These are phyloP conservation scores for Candolleomyces eurysporus DNA, from an alignment of 768 basidiomycete species.

Conservation along the genomic window DNA sequence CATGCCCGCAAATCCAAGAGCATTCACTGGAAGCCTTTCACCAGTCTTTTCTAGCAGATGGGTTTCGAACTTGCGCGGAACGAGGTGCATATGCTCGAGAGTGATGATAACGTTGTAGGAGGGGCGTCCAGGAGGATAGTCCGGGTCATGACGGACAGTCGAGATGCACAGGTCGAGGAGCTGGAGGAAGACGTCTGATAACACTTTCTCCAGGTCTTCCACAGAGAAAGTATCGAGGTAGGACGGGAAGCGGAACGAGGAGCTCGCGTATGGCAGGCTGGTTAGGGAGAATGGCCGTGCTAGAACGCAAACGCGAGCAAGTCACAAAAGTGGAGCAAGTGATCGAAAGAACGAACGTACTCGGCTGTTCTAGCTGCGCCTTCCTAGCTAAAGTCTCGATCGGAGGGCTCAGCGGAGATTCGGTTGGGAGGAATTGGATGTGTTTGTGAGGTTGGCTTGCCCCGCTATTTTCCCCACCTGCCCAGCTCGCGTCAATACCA, in stretches of 20 bases:
- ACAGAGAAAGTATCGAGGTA: slow-evolving; percentile 33
- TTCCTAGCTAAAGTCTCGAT: slow-evolving; percentile 68
- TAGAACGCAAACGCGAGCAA: slow-evolving; percentile 22
- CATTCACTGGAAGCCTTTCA: slow-evolving; percentile 71
- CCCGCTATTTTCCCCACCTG: slow-evolving; percentile 76
- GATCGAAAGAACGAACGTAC: slow-evolving; percentile 30
- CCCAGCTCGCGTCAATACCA: neutral
- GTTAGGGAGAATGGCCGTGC: slow-evolving; percentile 72
- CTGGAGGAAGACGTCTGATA: slow-evolving; percentile 64
- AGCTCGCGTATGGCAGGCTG: slow-evolving; percentile 76
- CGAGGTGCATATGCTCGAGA: slow-evolving; percentile 78
- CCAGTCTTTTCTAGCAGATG: slow-evolving; percentile 52
- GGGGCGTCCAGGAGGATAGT: slow-evolving; percentile 60
- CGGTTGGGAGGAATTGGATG: slow-evolving; percentile 77
- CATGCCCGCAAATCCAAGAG: slow-evolving; percentile 89
- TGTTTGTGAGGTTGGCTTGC: slow-evolving; percentile 93
- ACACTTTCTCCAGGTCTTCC: slow-evolving; percentile 45
- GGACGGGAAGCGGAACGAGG: slow-evolving; percentile 61
- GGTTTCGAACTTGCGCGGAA: slow-evolving; percentile 73
- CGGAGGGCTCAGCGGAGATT: slow-evolving; percentile 63
- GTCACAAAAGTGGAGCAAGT: neutral
- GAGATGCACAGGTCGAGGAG: slow-evolving; percentile 78
- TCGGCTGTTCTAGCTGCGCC: slow-evolving; percentile 55
- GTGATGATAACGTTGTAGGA: slow-evolving; percentile 87
- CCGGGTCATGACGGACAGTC: slow-evolving; percentile 64